These are phyloP conservation scores for Dendrocalamus latiflorus DNA, from an alignment of 202 grass and related monocot species.

Conservation along the genomic window DNA sequence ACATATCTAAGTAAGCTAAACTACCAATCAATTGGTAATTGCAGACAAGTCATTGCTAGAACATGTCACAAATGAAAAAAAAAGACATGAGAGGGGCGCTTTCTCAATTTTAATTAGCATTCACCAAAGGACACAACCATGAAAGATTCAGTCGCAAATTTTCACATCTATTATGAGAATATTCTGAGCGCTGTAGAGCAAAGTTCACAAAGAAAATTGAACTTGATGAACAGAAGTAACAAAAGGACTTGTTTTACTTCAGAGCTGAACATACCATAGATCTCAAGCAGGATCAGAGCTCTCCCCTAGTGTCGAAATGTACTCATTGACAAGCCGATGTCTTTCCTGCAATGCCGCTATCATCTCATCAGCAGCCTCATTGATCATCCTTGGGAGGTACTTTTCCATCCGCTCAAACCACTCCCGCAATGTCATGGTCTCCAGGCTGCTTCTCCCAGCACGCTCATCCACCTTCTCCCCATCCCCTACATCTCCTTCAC, in stretches of 20 bases:
- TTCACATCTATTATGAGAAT: neutral
- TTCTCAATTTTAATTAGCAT: neutral
- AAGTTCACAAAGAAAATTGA: neutral
- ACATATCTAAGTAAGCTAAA: neutral
- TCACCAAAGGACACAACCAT: neutral
- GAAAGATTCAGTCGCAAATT: neutral
- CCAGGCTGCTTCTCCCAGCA: constrained; percentile 28
- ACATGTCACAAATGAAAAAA: neutral
- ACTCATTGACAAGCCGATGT: constrained; percentile 34
- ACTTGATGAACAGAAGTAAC: neutral
- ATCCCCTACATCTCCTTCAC: constrained; percentile 1
- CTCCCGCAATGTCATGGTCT: constrained; percentile 75
- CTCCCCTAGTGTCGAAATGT: constrained; percentile 26
- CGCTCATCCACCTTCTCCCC: neutral
- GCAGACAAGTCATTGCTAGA: neutral
- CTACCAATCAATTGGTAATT: neutral
- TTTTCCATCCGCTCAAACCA: constrained; percentile 68
- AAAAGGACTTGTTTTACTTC: neutral
- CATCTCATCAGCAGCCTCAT: constrained; percentile 40
- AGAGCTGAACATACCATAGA: constrained; percentile 23
- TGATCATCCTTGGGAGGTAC: constrained; percentile 43
- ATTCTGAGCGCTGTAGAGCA: neutral
- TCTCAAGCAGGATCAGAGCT: constrained; percentile 19
- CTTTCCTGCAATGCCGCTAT: constrained; percentile 44
- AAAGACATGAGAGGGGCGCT: too few relatives aligned